Evolutionary conservation across 2,329 filamentous ascomycete species (phyloP), one percentile per base, ranked within the genome.

Genomic region (Hymenotorrendiella dingleyae): DNA sequence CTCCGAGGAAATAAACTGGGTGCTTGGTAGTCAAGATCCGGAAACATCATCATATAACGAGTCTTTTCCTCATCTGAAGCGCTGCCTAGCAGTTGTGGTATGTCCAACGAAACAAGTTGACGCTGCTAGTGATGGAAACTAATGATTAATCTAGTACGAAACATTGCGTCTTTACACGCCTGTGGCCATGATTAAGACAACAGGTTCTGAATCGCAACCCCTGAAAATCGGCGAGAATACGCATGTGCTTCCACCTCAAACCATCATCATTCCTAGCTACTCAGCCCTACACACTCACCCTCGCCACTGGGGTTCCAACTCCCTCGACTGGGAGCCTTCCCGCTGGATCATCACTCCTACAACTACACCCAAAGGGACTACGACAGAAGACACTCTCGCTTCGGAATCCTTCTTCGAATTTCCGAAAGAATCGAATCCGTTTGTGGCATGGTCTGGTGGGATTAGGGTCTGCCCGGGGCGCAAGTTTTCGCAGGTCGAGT

Each of bases 1-100:
- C 3, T 84, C 88, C 51, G 64, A 69, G 28, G 84, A 87, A 47
- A 64, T 90, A 35, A 29, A 24, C 11, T 14, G 19, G 3, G 23
- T 38, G 17, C 6, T 20, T 4, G 17, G 24, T 8, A 10, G 8
- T 5, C 22, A 29, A 1, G 9, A 9, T n/a, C 4, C 9, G 4
- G 2, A 27, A 9, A 16, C 24, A 6, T 19, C 12, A 24, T 17
- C 16, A 14, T 38, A 27, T 10, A 24, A 24, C n/a, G 36, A 38
- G 23, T 8, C 22, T 10, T 38, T 23, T 17, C 34, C 33, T 6
- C 37, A 21, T 24, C 27, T 43, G 34, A 43, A 37, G 17, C 32
- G 40, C 1, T 43, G 40, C 17, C 26, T 16, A 6, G 34, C 40
- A 3, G 30, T 34, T 21, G 17, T 34, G 20, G 30, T 34, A 28